Evolutionary conservation across 164 flowering plant genomes (phyloP), one percentile per base, ranked within the genome.

Genomic region (Stephania cephalantha): DNA sequence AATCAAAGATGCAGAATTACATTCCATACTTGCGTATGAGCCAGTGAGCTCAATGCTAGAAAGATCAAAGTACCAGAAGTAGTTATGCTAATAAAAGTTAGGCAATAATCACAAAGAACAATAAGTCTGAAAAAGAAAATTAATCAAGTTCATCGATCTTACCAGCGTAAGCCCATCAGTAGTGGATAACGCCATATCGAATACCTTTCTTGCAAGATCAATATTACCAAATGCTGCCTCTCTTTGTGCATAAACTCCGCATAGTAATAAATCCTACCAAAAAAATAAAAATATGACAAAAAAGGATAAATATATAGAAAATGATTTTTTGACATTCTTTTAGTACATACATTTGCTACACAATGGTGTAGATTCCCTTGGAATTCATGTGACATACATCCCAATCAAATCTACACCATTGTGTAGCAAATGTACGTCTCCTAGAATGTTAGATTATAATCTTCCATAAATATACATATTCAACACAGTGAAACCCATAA

Each of bases 121-220:
- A 55, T 11, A 12, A 55, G 18, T 55, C 6, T 55, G 1, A 25
- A 4, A 68, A 53, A 68, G 30, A 1, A 25, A 50, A 74, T 9
- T 3, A 44, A 72, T 44, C 22, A 67, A 50, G 4, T 65, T 52
- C 18, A 71, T 46, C 48, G 72, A 78, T 46, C 86, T 77, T 85
- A 95, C 99, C 88, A 7, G 6, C 44, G 90, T 87, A 76, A 90
- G 94, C 69, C 88, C 91, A 69, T 86, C 89, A 63, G 83, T 76
- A 22, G 97, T 91, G 72, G 87, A 79, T 76, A 95, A 84, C 75
- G 99, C 97, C 99, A 95, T 92, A 83, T 93, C 99, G 85, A 93
- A 93, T 53, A 91, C 86, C 84, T 87, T 92, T 79, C 99, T 91
- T 75, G 98, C 94, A 82, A 85, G 87, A 65, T 89, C 95, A 74